These are phyloP conservation scores for Fusarium penzigii DNA, from an alignment of 2,329 filamentous ascomycete genomes.

Conservation along the genomic window DNA sequence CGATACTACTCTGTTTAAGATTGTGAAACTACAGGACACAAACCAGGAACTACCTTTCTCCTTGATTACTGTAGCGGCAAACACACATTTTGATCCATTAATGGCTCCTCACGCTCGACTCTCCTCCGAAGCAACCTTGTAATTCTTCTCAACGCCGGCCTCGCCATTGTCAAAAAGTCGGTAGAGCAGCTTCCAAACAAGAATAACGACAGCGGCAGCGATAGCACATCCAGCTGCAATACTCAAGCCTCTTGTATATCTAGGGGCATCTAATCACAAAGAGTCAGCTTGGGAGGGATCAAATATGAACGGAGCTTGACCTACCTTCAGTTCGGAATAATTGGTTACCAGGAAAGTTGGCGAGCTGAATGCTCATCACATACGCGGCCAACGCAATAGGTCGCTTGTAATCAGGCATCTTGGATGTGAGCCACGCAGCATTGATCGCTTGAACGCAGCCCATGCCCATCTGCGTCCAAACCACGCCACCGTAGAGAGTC, in stretches of 20 bases:
- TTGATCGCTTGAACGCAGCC: slow-evolving; percentile 33
- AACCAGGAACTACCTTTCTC: too few relatives aligned
- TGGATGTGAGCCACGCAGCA: slow-evolving; percentile 32
- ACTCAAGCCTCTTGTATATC: slow-evolving; percentile 26
- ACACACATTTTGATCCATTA: too few relatives aligned
- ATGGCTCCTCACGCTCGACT: too few relatives aligned
- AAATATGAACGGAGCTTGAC: background rate
- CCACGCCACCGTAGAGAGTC: slow-evolving; percentile 31
- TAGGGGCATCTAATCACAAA: slow-evolving; percentile 23
- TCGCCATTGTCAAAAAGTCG: slow-evolving; percentile 30
- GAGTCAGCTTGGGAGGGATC: background rate
- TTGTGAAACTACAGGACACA: too few relatives aligned
- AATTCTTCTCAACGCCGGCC: slow-evolving; percentile 21
- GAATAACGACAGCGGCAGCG: slow-evolving; percentile 25
- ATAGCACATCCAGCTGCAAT: slow-evolving; percentile 29
- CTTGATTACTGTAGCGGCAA: too few relatives aligned
- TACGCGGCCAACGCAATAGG: slow-evolving; percentile 32
- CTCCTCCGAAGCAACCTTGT: background rate
- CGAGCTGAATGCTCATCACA: slow-evolving; percentile 34
- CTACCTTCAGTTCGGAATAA: slow-evolving; percentile 29
- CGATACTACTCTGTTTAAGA: too few relatives aligned
- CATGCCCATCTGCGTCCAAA: slow-evolving; percentile 36
- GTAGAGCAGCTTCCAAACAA: slow-evolving; percentile 34
- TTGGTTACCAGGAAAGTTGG: slow-evolving; percentile 34
- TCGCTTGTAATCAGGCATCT: slow-evolving; percentile 32